A percentile compares a stretch with the other conserved stretches of the same genome.
Evolutionary conservation across 805 yeast species (phyloP).

Genomic region (Pichia pseudocactophila): DNA sequence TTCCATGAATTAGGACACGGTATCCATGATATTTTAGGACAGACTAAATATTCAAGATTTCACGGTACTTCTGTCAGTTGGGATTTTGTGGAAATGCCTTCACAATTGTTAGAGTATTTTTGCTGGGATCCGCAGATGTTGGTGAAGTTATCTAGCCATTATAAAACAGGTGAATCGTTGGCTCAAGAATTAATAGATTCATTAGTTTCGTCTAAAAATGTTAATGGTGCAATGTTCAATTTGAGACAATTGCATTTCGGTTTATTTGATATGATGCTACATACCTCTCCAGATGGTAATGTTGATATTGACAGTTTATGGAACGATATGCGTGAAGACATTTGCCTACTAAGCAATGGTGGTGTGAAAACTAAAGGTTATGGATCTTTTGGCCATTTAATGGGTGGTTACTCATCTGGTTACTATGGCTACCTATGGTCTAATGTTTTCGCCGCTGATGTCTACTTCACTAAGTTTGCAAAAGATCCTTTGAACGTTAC

Average conservation of each 20-base stretch:
- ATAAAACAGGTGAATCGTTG: constrained; percentile 44
- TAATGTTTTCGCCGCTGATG: constrained; percentile 77
- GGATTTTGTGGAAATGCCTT: constrained; percentile 89
- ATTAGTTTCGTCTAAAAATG: constrained; percentile 58
- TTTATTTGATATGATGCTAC: constrained; percentile 65
- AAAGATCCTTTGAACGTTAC: constrained; percentile 54
- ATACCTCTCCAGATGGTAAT: constrained; percentile 38
- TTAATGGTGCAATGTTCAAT: constrained; percentile 63
- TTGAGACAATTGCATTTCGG: constrained; percentile 76
- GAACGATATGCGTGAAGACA: constrained; percentile 59
- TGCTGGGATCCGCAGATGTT: constrained; percentile 67
- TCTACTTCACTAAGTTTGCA: constrained; percentile 63
- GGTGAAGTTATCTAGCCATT: constrained; percentile 55
- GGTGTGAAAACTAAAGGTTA: constrained; percentile 54
- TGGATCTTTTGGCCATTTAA: constrained; percentile 71
- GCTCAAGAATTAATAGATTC: constrained; percentile 49
- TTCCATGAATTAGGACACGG: constrained; percentile 92
- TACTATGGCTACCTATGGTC: constrained; percentile 86
- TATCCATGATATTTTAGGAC: constrained; percentile 66
- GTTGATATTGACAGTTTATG: constrained; percentile 49
- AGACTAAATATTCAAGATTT: constrained; percentile 55
- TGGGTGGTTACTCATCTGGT: constrained; percentile 80
- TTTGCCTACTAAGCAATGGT: constrained; percentile 50
- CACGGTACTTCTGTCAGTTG: constrained; percentile 72
- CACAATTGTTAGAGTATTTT: constrained; percentile 85